Base-by-base conservation (phyloP, 768 basidiomycete genomes). In the Phlebiopsis flavidoalba region DNA sequence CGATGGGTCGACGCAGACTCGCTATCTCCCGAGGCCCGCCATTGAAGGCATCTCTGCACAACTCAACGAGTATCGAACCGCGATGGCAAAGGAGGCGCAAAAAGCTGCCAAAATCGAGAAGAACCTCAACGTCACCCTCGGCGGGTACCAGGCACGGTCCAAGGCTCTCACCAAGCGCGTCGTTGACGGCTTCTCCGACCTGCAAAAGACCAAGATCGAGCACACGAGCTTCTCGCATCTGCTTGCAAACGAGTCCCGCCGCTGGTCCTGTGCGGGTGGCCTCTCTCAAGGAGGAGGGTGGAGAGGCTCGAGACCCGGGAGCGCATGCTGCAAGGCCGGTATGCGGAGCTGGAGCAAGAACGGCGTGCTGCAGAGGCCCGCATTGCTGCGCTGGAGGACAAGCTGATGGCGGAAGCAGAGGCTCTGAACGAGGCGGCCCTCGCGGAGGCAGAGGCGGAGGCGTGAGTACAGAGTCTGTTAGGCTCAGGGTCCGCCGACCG, bases 61-160 rank as follows among this genome's bases (percentile, higher is more conserved):
- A 40, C 77, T 96, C 59, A 79, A 83, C 7, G 79, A 84, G 54
- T 79, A 79, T 58, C 84, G 87, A 26, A 87, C 87, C 15, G 72
- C 75, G 53, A 93, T 99, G 87, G 75, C 85, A 36, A 85, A 83
- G 69, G 91, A 95, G 69, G 90, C 91, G 0, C 82, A 79, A 57
- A 93, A 89, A 70, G 89, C 91, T 0, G 73, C 82, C 21, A 98
- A 97, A 77, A 70, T 80, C 5, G 96, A 98, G 79, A 97, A 95
- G 83, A 96, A 94, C 72, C 83, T 98, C 10, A 82, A 79, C 8
- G 84, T 94, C 60, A 83, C 83, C 14, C 83, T 98, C 2, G 95
- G 95, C n/a, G 97, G 97, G 8, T 98, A 98, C 72, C 84, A 91
- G 69, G 81, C 82, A 43, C 85, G 95, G 10, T 85, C 86, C 31